Percentiles rank a stretch among this genome's conserved stretches.
These are phyloP conservation scores for Brassica balearica DNA, from an alignment of 441 rosid genomes.

Conservation along the genomic window DNA sequence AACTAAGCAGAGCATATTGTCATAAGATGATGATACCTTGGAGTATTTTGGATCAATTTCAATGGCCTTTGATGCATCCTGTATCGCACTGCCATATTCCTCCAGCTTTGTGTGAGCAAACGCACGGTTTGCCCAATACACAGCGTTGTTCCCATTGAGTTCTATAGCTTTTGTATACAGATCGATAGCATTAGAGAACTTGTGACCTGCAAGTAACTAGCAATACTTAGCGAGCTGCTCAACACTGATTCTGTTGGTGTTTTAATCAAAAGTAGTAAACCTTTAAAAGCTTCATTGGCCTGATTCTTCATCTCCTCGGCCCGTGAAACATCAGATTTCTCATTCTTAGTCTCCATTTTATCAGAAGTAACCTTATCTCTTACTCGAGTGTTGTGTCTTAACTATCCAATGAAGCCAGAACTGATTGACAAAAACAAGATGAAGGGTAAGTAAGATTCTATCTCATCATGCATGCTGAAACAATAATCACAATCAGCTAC, in stretches of 20 bases:
- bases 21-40: conserved; percentile 55
- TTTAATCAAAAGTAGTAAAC: conserved; percentile 38
- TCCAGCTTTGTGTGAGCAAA: conserved; percentile 91
- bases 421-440: conserved; percentile 1
- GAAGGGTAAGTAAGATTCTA: not conserved
- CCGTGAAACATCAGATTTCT: conserved; percentile 52
- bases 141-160: conserved; percentile 70
- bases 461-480: not conserved
- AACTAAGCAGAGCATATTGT: conserved; percentile 2
- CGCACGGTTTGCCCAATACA: conserved; percentile 97
- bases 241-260: not conserved
- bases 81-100: conserved; percentile 98
- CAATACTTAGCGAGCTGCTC: conserved; percentile 16
- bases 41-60: conserved; percentile 89
- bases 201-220: conserved; percentile 65
- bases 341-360: conserved; percentile 45
- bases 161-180: conserved; percentile 86
- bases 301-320: conserved; percentile 81
- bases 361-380: conserved; percentile 26
- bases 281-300: conserved; percentile 95
- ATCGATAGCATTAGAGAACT: conserved; percentile 78
- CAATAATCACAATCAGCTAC: conserved; percentile 14
- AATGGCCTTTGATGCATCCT: conserved; percentile 88
- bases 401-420: conserved; percentile 24
- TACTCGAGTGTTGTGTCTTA: not conserved